Evolutionary conservation across 805 yeast species (phyloP).

Genomic region (Hermanozyma aechmeae): DNA sequence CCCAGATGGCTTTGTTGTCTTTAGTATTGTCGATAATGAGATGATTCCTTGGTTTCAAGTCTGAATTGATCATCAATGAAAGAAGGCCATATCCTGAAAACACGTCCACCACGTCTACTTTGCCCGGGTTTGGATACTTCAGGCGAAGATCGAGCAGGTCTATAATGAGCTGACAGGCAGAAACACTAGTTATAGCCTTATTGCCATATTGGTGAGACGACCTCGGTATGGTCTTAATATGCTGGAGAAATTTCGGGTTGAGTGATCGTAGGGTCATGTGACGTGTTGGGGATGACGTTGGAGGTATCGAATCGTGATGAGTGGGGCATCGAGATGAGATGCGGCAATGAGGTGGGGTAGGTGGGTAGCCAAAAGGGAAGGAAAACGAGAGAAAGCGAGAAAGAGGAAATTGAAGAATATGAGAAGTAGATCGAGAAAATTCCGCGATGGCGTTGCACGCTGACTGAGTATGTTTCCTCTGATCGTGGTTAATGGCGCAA

Average conservation of each 20-base stretch:
- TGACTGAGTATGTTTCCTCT: no score
- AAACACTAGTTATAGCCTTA: conserved; percentile 13
- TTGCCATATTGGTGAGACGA: conserved; percentile 18
- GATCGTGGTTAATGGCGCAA: no score
- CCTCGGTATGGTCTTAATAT: conserved; percentile 11
- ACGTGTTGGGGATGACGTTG: no score
- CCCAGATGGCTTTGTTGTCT: conserved; percentile 17
- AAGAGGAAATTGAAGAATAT: no score
- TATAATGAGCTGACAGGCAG: conserved; percentile 28
- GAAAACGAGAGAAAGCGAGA: no score
- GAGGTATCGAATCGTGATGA: no score
- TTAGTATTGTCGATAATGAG: conserved; percentile 48
- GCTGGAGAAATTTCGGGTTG: conserved; percentile 18
- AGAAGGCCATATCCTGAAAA: conserved; percentile 54
- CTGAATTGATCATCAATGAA: conserved; percentile 52
- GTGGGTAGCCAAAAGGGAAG: no score
- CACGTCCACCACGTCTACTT: conserved; percentile 47
- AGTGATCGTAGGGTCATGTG: conserved; percentile 13
- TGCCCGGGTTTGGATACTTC: conserved; percentile 22
- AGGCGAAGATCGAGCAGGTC: conserved; percentile 36
- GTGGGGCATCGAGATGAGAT: no score
- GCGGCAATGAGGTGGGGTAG: no score
- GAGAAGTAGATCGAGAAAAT: no score
- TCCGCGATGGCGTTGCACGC: no score
- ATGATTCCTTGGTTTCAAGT: conserved; percentile 54